Evolutionary conservation across 2,329 filamentous ascomycete species (phyloP), one percentile per base, ranked within the genome.

Genomic region (Aciculosporium take): DNA sequence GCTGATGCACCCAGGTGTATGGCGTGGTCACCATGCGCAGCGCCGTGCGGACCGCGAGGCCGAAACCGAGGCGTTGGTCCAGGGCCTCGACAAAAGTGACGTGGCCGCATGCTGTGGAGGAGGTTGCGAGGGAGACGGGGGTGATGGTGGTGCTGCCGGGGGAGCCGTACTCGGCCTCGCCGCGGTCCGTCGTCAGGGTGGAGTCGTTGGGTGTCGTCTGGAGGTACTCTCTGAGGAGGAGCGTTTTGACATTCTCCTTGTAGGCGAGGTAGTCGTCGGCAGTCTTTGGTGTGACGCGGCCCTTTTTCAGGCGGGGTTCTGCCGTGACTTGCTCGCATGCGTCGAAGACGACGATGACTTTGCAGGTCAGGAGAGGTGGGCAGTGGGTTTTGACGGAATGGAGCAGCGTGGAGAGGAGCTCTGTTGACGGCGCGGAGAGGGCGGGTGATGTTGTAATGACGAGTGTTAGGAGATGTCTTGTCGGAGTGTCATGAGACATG

Each of bases 1-100:
- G 71, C 53, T 75, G 71, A 46, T 74, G 71, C 0, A 75, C 55
- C 71, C 71, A 75, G 13, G 73, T 69, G 35, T 71, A 71, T 0
- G 68, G 66, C 1, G 71, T 74, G 10, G 54, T 46, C 0, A 64
- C 59, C 5, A 62, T 40, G 3, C 70, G 59, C 35, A 75, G 51
- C 0, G 70, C 71, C 0, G 68, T 67, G 10, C 71, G 67, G 17
- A 75, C 69, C 1, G 66, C 70, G 1, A 75, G 56, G 0, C 69
- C 71, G 37, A 75, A 75, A 0, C 71, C 71, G 2, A 75, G 50
- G 0, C 71, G 63, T 1, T 68, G 61, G 15, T n/a, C 37, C 27
- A 0, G 49, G 38, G 4, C 67, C 61, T 74, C 69, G 40, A 75
- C 59, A 43, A 74, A 74, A 0, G 59, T 59, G n/a, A 74, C 52